phyloP scores from a whole-genome alignment of 2,329 filamentous ascomycete genomes.

The Claviceps purpurea region DNA sequence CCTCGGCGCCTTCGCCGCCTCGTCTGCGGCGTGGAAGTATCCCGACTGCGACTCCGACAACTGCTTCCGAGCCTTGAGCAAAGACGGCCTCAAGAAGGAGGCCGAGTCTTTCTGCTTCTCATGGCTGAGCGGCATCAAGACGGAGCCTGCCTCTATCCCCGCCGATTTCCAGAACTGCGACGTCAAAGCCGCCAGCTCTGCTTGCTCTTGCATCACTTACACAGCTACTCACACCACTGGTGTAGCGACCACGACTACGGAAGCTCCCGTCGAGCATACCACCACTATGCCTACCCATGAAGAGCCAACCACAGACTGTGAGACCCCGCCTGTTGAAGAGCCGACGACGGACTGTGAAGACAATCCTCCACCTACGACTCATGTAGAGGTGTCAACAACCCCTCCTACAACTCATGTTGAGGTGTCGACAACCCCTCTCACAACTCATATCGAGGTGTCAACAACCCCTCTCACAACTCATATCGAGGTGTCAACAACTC shows the following conservation, averaged over 20 bases:
- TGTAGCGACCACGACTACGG: conserved; percentile 1
- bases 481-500: neutral
- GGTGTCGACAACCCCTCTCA: neutral
- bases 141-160: conserved; percentile 16
- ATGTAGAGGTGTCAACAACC: neutral
- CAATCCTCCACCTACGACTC: neutral
- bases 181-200: conserved; percentile 15
- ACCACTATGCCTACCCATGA: conserved; percentile 3
- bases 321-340: neutral
- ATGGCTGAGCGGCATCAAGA: conserved; percentile 18
- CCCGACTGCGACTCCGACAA: conserved; percentile 19
- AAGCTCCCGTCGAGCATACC: neutral
- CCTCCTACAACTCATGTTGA: neutral
- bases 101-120: conserved; percentile 19
- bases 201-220: conserved; percentile 26
- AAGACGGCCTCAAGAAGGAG: conserved; percentile 17
- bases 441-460: neutral
- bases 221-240: conserved; percentile 16
- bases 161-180: conserved; percentile 19
- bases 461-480: neutral
- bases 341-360: neutral
- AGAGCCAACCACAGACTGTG: conserved; percentile 6
- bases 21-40: conserved; percentile 15
- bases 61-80: conserved; percentile 23
- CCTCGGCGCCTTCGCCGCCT: conserved; percentile 19